Evolutionary conservation across 306 rosid species (phyloP), one percentile per base, ranked within the genome.

Genomic region (Prunus kanzakura): DNA sequence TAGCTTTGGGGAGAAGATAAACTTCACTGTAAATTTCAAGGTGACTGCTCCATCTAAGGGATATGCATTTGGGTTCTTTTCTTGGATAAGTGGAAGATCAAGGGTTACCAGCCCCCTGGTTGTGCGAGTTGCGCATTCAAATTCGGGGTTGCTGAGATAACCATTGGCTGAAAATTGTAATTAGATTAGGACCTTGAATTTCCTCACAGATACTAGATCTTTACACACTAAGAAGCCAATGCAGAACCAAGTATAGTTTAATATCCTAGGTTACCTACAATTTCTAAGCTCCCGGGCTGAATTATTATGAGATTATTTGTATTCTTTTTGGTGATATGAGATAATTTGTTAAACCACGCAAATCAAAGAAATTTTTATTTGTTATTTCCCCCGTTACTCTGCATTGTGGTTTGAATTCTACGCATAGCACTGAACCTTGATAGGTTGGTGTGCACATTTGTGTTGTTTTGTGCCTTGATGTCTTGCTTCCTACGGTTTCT

Each of bases 71-170:
- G 97, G 97, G 71, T 89, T 82, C 82, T 81, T 91, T 79, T 67
- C 87, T 43, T 91, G 97, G 97, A 83, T 57, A 71, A 84, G 82
- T 52, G 29, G 84, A 76, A 80, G 70, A 67, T 79, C 82, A 43
- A 82, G 84, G 61, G 92, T 87, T 70, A 83, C 87, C 7, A 91
- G 87, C 74, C 93, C 97, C 69, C 64, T 91, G 43, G 92, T 86
- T 64, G 92, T 91, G 60, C 79, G 80, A 71, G 85, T 82, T 78
- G 84, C 84, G 43, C 41, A 81, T 78, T 65, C 85, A 14, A 75
- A 76, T 58, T 82, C 60, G 14, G 89, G 93, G 43, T 72, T 87
- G 86, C 69, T 81, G 69, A 78, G 89, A 81, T 91, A 75, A 65
- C 78, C 79, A 71, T 74, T 72, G 0, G 41, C 70, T 73, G 22